A percentile compares a stretch with the other conserved stretches of the same genome.
phyloP scores from a whole-genome alignment of 2,329 filamentous ascomycete genomes.

The Cladosporium sp. region DNA sequence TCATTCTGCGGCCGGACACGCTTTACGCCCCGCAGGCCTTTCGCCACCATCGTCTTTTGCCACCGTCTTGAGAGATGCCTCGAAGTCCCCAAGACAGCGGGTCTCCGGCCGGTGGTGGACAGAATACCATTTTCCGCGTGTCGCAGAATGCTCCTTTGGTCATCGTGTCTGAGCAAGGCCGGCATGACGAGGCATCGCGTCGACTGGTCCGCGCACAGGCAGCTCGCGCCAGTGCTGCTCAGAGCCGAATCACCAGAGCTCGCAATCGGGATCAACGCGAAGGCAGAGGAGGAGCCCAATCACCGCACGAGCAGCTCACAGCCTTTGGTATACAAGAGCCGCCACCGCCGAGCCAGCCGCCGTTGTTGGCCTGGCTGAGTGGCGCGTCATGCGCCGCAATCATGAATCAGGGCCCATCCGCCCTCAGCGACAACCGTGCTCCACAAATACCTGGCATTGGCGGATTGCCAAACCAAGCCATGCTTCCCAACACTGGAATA shows the following conservation, averaged over 20 bases:
- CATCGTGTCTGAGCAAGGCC: constrained; percentile 28
- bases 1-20: neutral
- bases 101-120: neutral
- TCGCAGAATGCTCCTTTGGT: constrained; percentile 24
- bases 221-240: constrained; percentile 29
- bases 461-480: neutral
- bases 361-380: constrained; percentile 1
- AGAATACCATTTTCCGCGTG: constrained; percentile 8
- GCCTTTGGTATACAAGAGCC: neutral
- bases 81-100: constrained; percentile 3
- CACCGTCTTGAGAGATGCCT: neutral
- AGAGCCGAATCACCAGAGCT: constrained; percentile 28
- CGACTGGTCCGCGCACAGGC: constrained; percentile 30
- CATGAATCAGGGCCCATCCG: neutral
- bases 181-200: constrained; percentile 26
- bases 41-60: neutral
- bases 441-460: neutral
- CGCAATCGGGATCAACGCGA: constrained; percentile 28
- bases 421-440: neutral
- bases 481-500: neutral
- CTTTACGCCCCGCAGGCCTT: neutral
- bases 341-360: neutral
- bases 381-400: neutral
- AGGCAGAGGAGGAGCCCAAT: constrained; percentile 1
- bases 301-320: neutral